Evolutionary conservation across 1,139 yeast genomes (phyloP).

Genomic region (Taphrina pruni): DNA sequence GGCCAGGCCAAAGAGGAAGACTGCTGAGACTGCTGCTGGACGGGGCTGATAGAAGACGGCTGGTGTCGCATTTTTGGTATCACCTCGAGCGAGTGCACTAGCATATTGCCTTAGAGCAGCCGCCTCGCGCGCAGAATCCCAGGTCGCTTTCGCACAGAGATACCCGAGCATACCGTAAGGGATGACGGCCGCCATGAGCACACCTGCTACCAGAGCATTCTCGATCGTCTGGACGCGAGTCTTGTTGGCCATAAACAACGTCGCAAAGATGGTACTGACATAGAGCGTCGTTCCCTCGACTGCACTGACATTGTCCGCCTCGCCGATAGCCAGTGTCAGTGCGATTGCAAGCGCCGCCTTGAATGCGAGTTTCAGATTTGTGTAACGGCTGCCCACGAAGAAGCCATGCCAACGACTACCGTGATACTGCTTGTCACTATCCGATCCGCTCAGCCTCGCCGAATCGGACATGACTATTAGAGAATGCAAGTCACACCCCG

Average conservation of each 20-base stretch:
- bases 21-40: constrained; percentile 36
- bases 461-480: background rate
- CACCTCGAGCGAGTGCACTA: constrained; percentile 10
- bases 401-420: constrained; percentile 21
- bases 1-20: constrained; percentile 32
- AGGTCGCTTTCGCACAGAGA: constrained; percentile 23
- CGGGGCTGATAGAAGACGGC: constrained; percentile 27
- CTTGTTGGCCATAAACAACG: constrained; percentile 13
- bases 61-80: constrained; percentile 1
- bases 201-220: constrained; percentile 11
- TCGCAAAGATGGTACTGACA: constrained; percentile 25
- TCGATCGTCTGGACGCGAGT: constrained; percentile 32
- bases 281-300: constrained; percentile 27
- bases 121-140: constrained; percentile 14
- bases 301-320: constrained; percentile 8
- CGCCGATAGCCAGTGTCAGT: constrained; percentile 18
- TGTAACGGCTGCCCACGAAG: constrained; percentile 11
- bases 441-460: background rate
- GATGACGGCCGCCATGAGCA: constrained; percentile 6
- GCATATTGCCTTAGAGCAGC: constrained; percentile 1
- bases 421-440: background rate
- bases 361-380: constrained; percentile 24
- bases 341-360: constrained; percentile 18
- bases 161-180: constrained; percentile 35
- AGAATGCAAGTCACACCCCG: no score